Evolutionary conservation across 2,329 filamentous ascomycete species (phyloP).

Genomic region (Stemphylium lycopersici): DNA sequence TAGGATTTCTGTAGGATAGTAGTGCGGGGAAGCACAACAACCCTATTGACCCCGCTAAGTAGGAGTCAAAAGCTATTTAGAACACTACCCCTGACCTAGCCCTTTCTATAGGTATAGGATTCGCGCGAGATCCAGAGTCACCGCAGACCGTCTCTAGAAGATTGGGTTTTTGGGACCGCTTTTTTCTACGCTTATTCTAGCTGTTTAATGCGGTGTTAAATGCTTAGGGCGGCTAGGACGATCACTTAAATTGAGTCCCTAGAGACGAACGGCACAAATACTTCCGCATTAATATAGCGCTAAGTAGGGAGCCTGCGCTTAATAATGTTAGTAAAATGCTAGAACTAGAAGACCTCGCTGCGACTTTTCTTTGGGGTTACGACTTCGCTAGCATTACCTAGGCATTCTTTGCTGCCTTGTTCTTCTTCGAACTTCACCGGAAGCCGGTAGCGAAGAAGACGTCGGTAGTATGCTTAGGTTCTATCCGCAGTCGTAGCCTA

Average conservation of each 20-base stretch:
- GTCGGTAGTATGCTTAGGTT: conserved; percentile 5
- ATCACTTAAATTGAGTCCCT: conserved; percentile 15
- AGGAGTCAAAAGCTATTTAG: conserved; percentile 21
- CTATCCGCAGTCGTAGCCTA: conserved; percentile 16
- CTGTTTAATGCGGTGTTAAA: conserved; percentile 21
- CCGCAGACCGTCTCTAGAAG: conserved; percentile 2
- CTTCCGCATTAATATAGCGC: conserved; percentile 18
- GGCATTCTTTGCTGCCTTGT: conserved; percentile 14
- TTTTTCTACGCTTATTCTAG: conserved; percentile 13
- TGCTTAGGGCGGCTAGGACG: conserved; percentile 12
- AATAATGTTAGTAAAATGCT: conserved; percentile 16
- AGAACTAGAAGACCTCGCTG: conserved; percentile 10
- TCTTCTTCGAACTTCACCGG: conserved; percentile 20
- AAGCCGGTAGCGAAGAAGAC: conserved; percentile 1
- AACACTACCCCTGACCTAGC: conserved; percentile 10
- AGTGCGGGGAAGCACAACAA: conserved; percentile 19
- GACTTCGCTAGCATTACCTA: conserved; percentile 12
- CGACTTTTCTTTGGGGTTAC: conserved; percentile 12
- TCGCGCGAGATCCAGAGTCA: conserved; percentile 3
- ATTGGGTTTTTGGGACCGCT: conserved; percentile 14
- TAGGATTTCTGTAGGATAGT: conserved; percentile 18
- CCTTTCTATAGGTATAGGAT: conserved; percentile 19
- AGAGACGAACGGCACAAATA: conserved; percentile 15
- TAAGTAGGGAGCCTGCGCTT: conserved; percentile 10
- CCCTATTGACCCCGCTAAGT: conserved; percentile 14